phyloP scores from a whole-genome alignment of 164 flowering plant genomes.

The Chimonanthus salicifolius region DNA sequence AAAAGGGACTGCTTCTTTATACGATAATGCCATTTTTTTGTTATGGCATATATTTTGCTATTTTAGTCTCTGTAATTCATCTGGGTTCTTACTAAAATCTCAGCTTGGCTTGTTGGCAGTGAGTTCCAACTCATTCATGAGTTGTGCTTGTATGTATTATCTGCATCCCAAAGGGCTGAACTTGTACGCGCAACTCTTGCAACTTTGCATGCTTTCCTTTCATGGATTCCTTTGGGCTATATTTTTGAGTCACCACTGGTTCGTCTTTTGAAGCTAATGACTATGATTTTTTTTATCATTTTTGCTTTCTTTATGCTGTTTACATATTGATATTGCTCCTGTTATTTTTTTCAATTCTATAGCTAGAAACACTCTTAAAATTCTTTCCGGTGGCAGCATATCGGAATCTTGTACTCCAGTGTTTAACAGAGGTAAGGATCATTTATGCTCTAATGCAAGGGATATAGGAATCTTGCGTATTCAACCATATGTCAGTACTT shows the following conservation, averaged over 20 bases:
- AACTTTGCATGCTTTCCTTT: slow-evolving; percentile 93
- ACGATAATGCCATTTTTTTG: not conserved
- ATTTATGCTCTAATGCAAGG: not conserved
- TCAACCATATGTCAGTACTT: not conserved
- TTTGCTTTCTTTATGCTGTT: not conserved
- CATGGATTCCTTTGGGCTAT: slow-evolving; percentile 98
- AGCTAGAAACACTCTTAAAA: slow-evolving; percentile 91
- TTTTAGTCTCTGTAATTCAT: too few species aligned
- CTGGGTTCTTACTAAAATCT: not conserved
- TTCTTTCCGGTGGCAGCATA: slow-evolving; percentile 77
- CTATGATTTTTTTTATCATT: not conserved
- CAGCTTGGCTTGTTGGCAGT: slow-evolving; percentile 38
- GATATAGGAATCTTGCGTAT: not conserved
- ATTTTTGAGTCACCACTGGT: slow-evolving; percentile 97
- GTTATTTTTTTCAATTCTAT: slow-evolving; percentile 11
- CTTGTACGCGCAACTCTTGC: slow-evolving; percentile 91
- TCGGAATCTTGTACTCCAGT: slow-evolving; percentile 89
- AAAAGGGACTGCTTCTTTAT: too few species aligned
- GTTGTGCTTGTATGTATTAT: slow-evolving; percentile 92
- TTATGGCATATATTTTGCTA: not conserved
- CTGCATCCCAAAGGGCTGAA: slow-evolving; percentile 92
- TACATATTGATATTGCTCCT: too few species aligned
- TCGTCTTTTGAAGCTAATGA: slow-evolving; percentile 15
- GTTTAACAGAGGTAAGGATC: slow-evolving; percentile 78
- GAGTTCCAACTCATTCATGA: slow-evolving; percentile 99